phyloP scores from a whole-genome alignment of 352 stramenopile genomes.

The Phytophthora fragariaefolia region DNA sequence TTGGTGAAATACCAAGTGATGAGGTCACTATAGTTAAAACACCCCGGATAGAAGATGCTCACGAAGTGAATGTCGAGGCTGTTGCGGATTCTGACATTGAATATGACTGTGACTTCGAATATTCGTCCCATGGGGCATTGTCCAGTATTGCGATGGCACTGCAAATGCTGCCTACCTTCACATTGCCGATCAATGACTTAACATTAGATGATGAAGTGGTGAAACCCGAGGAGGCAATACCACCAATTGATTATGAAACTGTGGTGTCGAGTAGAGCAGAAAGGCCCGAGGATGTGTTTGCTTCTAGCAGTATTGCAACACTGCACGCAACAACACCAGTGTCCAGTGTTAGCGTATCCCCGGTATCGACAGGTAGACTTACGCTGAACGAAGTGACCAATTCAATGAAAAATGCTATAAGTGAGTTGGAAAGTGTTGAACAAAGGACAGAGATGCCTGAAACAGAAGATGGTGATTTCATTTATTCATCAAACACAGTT shows the following conservation, averaged over 20 bases:
- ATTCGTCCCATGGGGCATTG: conserved; percentile 40
- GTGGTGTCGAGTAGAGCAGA: not conserved
- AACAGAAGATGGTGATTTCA: conserved; percentile 31
- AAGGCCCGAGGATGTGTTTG: not conserved
- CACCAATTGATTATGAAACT: not conserved
- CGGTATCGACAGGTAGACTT: not conserved
- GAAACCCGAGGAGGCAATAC: conserved; percentile 6
- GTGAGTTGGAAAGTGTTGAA: conserved; percentile 11
- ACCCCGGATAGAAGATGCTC: not conserved
- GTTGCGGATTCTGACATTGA: not conserved
- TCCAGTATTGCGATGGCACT: conserved; percentile 50
- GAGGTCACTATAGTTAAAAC: not conserved
- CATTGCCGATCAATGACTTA: conserved; percentile 1
- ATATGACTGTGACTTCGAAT: conserved; percentile 43
- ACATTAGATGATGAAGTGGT: conserved; percentile 11
- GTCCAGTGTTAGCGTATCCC: not conserved
- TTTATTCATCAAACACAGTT: conserved; percentile 32
- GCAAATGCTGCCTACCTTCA: conserved; percentile 41
- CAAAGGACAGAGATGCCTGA: not conserved
- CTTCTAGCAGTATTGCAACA: not conserved
- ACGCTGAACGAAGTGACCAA: conserved; percentile 3
- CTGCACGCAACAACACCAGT: not conserved
- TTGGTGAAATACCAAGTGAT: not conserved
- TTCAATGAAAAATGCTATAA: conserved; percentile 5
- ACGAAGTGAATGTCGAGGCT: not conserved